These are phyloP conservation scores for Penicillium fuscoglaucum DNA, from an alignment of 2,329 filamentous ascomycete species.

Conservation along the genomic window DNA sequence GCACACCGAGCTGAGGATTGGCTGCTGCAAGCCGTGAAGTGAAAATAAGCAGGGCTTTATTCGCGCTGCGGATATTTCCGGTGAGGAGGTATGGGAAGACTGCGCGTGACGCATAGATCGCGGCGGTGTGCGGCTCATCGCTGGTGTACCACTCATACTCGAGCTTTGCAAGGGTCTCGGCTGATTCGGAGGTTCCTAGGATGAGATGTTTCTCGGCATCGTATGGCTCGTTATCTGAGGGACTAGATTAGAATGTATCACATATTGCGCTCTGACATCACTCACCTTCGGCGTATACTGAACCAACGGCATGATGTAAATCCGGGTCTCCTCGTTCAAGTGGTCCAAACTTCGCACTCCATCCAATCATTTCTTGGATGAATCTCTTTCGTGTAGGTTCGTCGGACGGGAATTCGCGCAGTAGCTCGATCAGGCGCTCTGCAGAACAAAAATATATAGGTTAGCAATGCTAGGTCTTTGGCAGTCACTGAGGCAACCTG, in stretches of 20 bases:
- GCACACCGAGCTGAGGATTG: slow-evolving; percentile 67
- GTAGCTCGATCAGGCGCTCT: slow-evolving; percentile 69
- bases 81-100: slow-evolving; percentile 88
- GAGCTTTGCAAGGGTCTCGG: slow-evolving; percentile 74
- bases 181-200: slow-evolving; percentile 84
- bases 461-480: slow-evolving; percentile 5
- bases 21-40: slow-evolving; percentile 60
- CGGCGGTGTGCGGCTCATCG: slow-evolving; percentile 83
- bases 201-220: slow-evolving; percentile 89
- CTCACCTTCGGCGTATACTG: slow-evolving; percentile 76
- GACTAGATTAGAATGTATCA: slow-evolving; percentile 18
- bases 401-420: slow-evolving; percentile 75
- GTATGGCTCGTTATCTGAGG: slow-evolving; percentile 78
- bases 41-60: slow-evolving; percentile 76
- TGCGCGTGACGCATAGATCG: slow-evolving; percentile 80
- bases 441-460: slow-evolving; percentile 4
- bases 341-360: slow-evolving; percentile 83
- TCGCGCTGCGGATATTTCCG: slow-evolving; percentile 87
- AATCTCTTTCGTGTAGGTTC: slow-evolving; percentile 95
- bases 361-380: slow-evolving; percentile 80
- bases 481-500: background rate
- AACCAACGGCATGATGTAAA: slow-evolving; percentile 86
- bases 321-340: slow-evolving; percentile 91
- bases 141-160: slow-evolving; percentile 94
- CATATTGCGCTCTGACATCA: slow-evolving; percentile 2